Base-by-base conservation (phyloP, 2,329 filamentous ascomycete genomes). In the Aspergillus versicolor region DNA sequence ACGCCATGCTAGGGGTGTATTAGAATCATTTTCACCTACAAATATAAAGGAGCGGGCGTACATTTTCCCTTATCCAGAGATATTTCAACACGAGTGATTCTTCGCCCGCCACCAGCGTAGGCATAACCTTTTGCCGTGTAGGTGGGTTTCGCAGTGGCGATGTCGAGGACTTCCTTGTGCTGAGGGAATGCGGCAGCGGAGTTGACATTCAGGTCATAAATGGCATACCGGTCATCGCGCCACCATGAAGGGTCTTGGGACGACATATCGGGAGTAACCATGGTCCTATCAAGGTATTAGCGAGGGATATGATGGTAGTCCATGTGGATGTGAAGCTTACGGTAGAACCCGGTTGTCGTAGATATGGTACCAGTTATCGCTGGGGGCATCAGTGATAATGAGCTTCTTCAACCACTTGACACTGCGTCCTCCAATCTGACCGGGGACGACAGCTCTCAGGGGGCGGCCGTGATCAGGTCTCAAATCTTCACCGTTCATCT, bases 361-460 rank as follows among this genome's bases (percentile, higher is more conserved):
- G 61, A 95, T 91, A 73, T 97, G 92, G 67, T 96, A 96, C 91
- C 91, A 96, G 69, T 95, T 96, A 61, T 93, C 88, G 69, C 91
- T 96, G 0, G 92, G 91, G 22, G 82, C 79, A 9, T 87, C 83
- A 0, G 91, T 93, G 50, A 97, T 73, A 43, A 92, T 88, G 59
- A 97, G 82, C 62, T 82, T 87, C 77, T 88, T 93, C 57, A 97
- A 72, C 92, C 92, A 97, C 74, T 97, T 97, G 32, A 97, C 92
- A 71, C 91, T 96, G 61, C 92, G 83, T 1, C 92, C 92, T 34
- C 92, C 92, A 60, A 97, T 96, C 72, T 96, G 91, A 0, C 92
- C 92, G 0, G 92, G 92, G 4, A 97, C 89, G 7, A 96, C 86
- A 6, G 88, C 87, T 60, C 92, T 82, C 42, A 97, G 75, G 1